Evolutionary conservation across 2,329 filamentous ascomycete species (phyloP).

Genomic region (Penicillium sp.): DNA sequence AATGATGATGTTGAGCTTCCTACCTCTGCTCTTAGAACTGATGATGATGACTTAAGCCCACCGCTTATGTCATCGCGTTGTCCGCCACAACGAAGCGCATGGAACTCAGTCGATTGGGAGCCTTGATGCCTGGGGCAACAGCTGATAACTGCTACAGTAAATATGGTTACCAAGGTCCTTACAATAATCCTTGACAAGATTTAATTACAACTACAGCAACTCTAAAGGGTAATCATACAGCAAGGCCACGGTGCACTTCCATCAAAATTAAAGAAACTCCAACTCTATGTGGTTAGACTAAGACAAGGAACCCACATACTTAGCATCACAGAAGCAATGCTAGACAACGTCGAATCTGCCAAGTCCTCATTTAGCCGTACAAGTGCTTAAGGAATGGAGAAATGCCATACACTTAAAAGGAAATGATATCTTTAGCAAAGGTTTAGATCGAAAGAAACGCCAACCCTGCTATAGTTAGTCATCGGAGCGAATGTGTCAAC

Average conservation of each 20-base stretch:
- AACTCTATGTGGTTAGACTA: neutral
- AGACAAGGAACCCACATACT: neutral
- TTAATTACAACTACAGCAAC: neutral
- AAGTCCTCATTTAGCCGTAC: neutral
- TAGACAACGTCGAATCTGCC: neutral
- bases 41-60: slow-evolving; percentile 40
- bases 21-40: slow-evolving; percentile 6
- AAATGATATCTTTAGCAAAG: neutral
- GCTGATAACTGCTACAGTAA: neutral
- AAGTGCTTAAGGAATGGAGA: neutral
- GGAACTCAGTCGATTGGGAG: slow-evolving; percentile 37
- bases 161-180: neutral
- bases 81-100: slow-evolving; percentile 37
- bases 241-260: neutral
- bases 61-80: slow-evolving; percentile 25
- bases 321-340: neutral
- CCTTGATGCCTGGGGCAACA: slow-evolving; percentile 15
- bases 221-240: neutral
- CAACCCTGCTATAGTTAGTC: neutral
- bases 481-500: neutral
- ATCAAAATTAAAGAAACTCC: no score
- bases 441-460: neutral
- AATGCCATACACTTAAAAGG: neutral
- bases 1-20: slow-evolving; percentile 29
- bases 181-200: neutral